Base-by-base conservation (phyloP, 2,329 filamentous ascomycete genomes). In the Paraconiothyrium brasiliense region DNA sequence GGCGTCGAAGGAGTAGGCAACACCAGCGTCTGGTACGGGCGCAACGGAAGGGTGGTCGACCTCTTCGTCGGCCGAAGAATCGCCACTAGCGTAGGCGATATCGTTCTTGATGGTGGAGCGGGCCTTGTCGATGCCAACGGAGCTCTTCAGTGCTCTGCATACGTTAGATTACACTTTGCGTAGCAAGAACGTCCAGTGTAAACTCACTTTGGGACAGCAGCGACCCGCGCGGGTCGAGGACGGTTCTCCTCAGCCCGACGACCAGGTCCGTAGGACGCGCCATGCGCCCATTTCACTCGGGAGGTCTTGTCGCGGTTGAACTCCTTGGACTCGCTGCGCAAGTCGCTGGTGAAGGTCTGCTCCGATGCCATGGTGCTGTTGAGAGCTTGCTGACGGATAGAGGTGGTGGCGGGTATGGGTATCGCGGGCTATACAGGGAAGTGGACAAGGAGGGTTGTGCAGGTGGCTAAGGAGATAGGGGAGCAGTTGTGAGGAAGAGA, bases 1-100 rank as follows among this genome's bases (percentile, higher is more conserved):
- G 13, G 83, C 81, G 62, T 87, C 85, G 76, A 82, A 88, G 46
- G 83, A 85, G 76, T 86, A 85, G 54, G 84, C 78, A 61, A 85
- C 78, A 39, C 83, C 83, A 37, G 80, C 80, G 51, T 85, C 84
- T 30, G 76, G 78, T 20, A 76, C 75, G 43, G 82, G 80, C 5
- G 82, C 80, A 39, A 78, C 77, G 14, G 81, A 81, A 13, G 78
- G 72, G 49, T 82, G 79, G 39, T 81, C 78, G 41, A 82, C 73
- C 46, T 80, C 81, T 64, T 82, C 80, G 58, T 82, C 82, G 30
- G 80, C 80, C 13, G 81, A 83, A 51, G 75, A 78, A 57, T 76
- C 77, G 64, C 75, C 79, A 62, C 79, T 76, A 47, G 73, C 72
- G 48, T 70, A 71, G 54, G 76, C 70, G 72, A 83, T 80, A 71